These are phyloP conservation scores for Mycosphaerelloides madeirae DNA, from an alignment of 2,329 filamentous ascomycete genomes.

Conservation along the genomic window DNA sequence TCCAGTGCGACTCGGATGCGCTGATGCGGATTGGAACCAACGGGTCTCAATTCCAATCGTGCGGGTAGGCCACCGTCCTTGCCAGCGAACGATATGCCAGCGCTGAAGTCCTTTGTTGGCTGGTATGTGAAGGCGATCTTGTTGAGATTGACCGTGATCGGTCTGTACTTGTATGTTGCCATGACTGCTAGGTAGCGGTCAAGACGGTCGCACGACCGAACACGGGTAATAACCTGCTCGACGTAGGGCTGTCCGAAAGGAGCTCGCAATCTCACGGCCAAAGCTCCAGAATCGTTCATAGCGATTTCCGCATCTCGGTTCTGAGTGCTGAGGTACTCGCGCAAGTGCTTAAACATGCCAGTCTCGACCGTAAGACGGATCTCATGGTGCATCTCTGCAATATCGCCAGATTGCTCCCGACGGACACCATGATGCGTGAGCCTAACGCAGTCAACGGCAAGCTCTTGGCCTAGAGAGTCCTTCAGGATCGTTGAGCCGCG, in stretches of 20 bases:
- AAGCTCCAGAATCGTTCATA: slow-evolving; percentile 59
- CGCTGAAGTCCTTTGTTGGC: slow-evolving; percentile 19
- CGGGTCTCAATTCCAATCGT: slow-evolving; percentile 54
- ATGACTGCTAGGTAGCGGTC: slow-evolving; percentile 66
- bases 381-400: slow-evolving; percentile 34
- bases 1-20: slow-evolving; percentile 27
- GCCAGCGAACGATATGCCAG: slow-evolving; percentile 15
- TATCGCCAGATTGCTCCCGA: not conserved
- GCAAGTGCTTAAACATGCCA: slow-evolving; percentile 35
- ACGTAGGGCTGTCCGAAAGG: slow-evolving; percentile 57
- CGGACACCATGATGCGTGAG: slow-evolving; percentile 11
- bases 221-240: slow-evolving; percentile 53
- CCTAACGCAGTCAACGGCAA: slow-evolving; percentile 8
- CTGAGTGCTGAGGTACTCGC: slow-evolving; percentile 36
- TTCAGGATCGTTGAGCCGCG: not conserved
- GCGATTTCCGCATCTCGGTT: slow-evolving; percentile 54
- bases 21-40: slow-evolving; percentile 27
- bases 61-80: slow-evolving; percentile 45
- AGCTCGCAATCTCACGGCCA: slow-evolving; percentile 57
- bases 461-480: not conserved
- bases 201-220: slow-evolving; percentile 65
- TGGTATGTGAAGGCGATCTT: slow-evolving; percentile 67
- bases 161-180: slow-evolving; percentile 52
- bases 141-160: slow-evolving; percentile 57
- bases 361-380: slow-evolving; percentile 35